Base-by-base conservation (phyloP, 805 yeast genomes). In the Ogataea populi-albae region DNA sequence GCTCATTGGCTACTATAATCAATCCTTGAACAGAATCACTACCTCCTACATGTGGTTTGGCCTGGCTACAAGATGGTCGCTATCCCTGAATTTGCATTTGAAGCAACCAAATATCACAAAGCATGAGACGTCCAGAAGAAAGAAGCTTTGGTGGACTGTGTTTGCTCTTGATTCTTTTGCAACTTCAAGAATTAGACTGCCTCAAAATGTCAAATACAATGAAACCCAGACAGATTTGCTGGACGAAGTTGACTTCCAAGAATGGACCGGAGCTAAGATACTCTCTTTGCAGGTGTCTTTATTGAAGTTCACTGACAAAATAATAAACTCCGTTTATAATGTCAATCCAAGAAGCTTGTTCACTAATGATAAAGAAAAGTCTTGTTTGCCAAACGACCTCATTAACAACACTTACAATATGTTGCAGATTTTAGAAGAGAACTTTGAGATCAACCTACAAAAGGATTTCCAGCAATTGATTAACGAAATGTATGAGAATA, bases 71-170 rank as follows among this genome's bases (percentile, higher is more conserved):
- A 41, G 65, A 18, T 50, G 60, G 41, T 49, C 62, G 0, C 40
- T 64, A 15, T 46, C 57, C 4, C 38, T 59, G 23, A 64, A 64
- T 3, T 44, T 60, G 17, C 68, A 64, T 45, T 45, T 56, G 25
- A 55, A 54, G 22, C 41, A 39, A 15, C 46, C 45, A 5, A 30
- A 50, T 10, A 40, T 50, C 10, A 23, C 42, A 3, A 7, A 18
- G 4, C 26, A 30, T 11, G 62, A 59, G 29, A 45, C 47, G 15
- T 61, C 64, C 19, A 55, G 57, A 32, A 46, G 65, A 17, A 55
- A 63, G 38, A 52, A 64, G 30, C 47, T 63, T 3, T 65, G 68
- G 68, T 65, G 69, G 69, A 61, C 69, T 8, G 57, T 59, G 15
- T 62, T 56, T 41, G 51, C 59, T 5, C 49, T 64, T 46, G 66